phyloP scores from a whole-genome alignment of 768 basidiomycete genomes.

The Cystobasidium ongulense region DNA sequence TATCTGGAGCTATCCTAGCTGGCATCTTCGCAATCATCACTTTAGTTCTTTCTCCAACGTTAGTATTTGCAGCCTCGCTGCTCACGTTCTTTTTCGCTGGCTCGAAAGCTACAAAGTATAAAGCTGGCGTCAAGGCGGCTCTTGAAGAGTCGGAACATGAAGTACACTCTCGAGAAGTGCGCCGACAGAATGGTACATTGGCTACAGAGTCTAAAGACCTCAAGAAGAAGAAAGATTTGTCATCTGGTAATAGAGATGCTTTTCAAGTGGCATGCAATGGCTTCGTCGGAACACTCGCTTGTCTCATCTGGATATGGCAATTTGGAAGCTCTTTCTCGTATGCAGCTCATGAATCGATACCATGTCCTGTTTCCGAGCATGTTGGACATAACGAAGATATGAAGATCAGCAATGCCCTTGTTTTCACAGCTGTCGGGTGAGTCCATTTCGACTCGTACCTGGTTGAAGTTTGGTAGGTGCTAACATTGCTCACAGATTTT shows the following conservation, averaged over 20 bases:
- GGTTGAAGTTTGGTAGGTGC: neutral
- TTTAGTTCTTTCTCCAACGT: neutral
- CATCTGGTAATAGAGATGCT: slow-evolving; percentile 18
- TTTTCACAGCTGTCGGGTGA: slow-evolving; percentile 21
- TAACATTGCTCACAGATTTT: neutral
- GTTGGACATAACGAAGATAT: neutral
- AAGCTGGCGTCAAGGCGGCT: neutral
- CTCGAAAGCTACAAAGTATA: slow-evolving; percentile 16
- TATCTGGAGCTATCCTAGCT: slow-evolving; percentile 1
- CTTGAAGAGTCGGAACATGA: slow-evolving; percentile 4
- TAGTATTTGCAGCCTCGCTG: slow-evolving; percentile 11
- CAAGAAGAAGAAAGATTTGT: slow-evolving; percentile 3
- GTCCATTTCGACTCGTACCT: neutral
- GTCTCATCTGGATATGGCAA: neutral
- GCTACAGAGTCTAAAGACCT: neutral
- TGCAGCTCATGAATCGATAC: neutral
- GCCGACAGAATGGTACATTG: neutral
- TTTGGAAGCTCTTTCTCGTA: slow-evolving; percentile 8
- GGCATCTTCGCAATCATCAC: slow-evolving; percentile 10
- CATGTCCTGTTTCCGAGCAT: neutral
- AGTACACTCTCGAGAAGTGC: neutral
- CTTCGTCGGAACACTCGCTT: slow-evolving; percentile 1
- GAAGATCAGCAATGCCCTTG: neutral
- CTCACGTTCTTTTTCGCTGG: slow-evolving; percentile 21
- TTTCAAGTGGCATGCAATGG: slow-evolving; percentile 28